Conservation (phyloP, 129 eudicot genomes). For the Artemisia tridentata region DNA sequence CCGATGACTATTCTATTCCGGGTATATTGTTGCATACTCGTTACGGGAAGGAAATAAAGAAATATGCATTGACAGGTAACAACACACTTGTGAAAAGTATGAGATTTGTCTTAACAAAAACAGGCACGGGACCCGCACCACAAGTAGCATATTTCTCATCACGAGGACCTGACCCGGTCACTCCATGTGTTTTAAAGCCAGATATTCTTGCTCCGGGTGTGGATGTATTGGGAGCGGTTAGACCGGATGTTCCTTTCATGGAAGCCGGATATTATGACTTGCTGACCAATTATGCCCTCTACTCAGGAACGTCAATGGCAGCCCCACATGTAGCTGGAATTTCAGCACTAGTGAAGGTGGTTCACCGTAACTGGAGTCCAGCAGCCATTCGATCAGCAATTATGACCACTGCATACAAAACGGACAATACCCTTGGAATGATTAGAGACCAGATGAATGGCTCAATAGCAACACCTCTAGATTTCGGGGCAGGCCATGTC, state of each 20-base stretch:
- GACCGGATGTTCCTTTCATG: slow-evolving; percentile 36
- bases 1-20: slow-evolving; percentile 14
- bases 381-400: slow-evolving; percentile 58
- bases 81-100: slow-evolving; percentile 31
- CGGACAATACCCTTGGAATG: slow-evolving; percentile 24
- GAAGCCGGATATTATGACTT: slow-evolving; percentile 19
- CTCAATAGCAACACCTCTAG: slow-evolving; percentile 29
- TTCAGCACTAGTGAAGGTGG: slow-evolving; percentile 40
- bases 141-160: slow-evolving; percentile 6
- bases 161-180: slow-evolving; percentile 45
- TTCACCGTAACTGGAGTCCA: slow-evolving; percentile 56
- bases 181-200: slow-evolving; percentile 41
- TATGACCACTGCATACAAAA: slow-evolving; percentile 45
- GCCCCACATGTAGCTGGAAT: slow-evolving; percentile 48
- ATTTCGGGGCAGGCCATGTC: slow-evolving; percentile 41
- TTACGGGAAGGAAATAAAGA: slow-evolving; percentile 13
- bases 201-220: slow-evolving; percentile 63
- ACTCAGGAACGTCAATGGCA: slow-evolving; percentile 27
- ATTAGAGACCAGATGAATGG: slow-evolving; percentile 26
- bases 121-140: slow-evolving; percentile 47
- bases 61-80: slow-evolving; percentile 30
- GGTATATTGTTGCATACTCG: slow-evolving; percentile 18
- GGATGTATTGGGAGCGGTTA: slow-evolving; percentile 40
- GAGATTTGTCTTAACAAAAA: slow-evolving; percentile 34
- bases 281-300: slow-evolving; percentile 32